These are phyloP conservation scores for Aquilaria agallochum DNA, from an alignment of 441 rosid genomes.

Conservation along the genomic window DNA sequence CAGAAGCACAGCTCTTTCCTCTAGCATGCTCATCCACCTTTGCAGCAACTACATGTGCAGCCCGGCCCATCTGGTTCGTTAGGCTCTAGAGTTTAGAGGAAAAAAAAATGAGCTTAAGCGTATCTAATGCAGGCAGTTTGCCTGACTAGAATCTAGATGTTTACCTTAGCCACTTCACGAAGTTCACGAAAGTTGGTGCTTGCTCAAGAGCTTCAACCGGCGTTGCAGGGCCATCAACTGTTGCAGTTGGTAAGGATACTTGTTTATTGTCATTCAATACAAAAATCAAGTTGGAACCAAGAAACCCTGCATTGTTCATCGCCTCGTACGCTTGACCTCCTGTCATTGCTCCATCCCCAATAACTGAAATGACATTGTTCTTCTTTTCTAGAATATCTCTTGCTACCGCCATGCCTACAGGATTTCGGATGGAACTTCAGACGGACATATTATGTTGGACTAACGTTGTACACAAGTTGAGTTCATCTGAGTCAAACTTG, in stretches of 20 bases:
- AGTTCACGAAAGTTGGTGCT: slow-evolving; percentile 56
- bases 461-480: no score
- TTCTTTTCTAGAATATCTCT: slow-evolving; percentile 56
- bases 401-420: slow-evolving; percentile 66
- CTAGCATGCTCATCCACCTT: slow-evolving; percentile 68
- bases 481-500: no score
- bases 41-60: slow-evolving; percentile 61
- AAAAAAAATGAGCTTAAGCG: slow-evolving; percentile 8
- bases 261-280: slow-evolving; percentile 70
- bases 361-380: slow-evolving; percentile 65
- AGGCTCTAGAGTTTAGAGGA: slow-evolving; percentile 29
- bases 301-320: slow-evolving; percentile 70
- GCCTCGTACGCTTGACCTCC: slow-evolving; percentile 84
- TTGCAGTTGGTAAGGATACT: slow-evolving; percentile 77
- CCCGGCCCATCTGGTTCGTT: slow-evolving; percentile 53
- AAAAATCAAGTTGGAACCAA: slow-evolving; percentile 58
- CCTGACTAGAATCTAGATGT: neutral
- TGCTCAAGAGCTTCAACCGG: slow-evolving; percentile 74
- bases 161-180: slow-evolving; percentile 67
- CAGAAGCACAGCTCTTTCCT: slow-evolving; percentile 64
- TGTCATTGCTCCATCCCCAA: slow-evolving; percentile 87
- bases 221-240: slow-evolving; percentile 68
- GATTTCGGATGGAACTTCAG: neutral
- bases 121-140: no score
- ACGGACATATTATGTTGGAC: neutral